Percentiles rank a stretch among this genome's conserved stretches.
phyloP scores from a whole-genome alignment of 164 flowering plant species.

The Macadamia tetraphylla region DNA sequence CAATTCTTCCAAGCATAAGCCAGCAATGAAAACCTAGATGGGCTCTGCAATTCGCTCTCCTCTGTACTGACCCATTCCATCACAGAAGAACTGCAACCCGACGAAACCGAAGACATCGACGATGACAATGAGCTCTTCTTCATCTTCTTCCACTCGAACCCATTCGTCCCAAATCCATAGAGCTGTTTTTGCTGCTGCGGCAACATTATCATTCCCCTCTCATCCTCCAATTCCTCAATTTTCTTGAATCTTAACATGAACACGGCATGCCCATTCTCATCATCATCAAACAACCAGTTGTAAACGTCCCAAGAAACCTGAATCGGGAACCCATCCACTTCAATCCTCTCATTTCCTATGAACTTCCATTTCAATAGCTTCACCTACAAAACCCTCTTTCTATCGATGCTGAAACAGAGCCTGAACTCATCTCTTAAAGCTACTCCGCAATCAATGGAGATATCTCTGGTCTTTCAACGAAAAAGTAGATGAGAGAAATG shows the following conservation, averaged over 20 bases:
- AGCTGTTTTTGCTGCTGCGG: constrained; percentile 7
- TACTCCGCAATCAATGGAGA: constrained; percentile 45
- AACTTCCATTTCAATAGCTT: constrained; percentile 79
- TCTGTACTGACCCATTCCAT: constrained; percentile 80
- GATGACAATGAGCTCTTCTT: constrained; percentile 61
- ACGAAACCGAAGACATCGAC: constrained; percentile 58
- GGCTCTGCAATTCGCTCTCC: constrained; percentile 44
- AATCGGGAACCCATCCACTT: constrained; percentile 49
- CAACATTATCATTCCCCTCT: constrained; percentile 12
- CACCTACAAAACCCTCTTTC: constrained; percentile 40
- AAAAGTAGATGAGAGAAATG: too few relatives aligned
- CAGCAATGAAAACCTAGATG: constrained; percentile 57
- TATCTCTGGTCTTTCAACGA: constrained; percentile 25
- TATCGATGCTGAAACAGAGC: constrained; percentile 46
- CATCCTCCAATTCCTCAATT: constrained; percentile 5
- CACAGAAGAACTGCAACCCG: constrained; percentile 48
- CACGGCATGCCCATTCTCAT: constrained; percentile 43
- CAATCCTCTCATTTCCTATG: constrained; percentile 69
- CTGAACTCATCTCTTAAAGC: constrained; percentile 27
- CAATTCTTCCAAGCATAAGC: constrained; percentile 71
- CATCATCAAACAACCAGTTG: constrained; percentile 67
- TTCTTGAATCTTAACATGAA: constrained; percentile 66
- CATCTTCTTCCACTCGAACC: constrained; percentile 42
- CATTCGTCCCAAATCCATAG: constrained; percentile 31
- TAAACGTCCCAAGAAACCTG: constrained; percentile 83